Base-by-base conservation (phyloP, 2,329 filamentous ascomycete species). In the Botrytis tulipae region DNA sequence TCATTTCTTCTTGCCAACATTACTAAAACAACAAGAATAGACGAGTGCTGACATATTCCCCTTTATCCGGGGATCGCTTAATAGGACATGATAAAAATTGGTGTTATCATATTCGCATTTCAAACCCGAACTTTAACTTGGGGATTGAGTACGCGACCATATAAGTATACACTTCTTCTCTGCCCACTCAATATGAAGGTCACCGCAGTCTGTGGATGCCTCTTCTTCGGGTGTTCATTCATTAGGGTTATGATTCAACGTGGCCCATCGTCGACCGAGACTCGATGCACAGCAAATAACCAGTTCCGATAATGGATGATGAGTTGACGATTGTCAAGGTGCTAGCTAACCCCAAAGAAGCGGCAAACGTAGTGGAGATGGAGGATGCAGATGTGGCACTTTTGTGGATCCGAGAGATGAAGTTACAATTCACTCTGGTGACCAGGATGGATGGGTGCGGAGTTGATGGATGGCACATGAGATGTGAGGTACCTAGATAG, bases 81-180 rank as follows among this genome's bases (percentile, higher is more conserved):
- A 74, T 74, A 74, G 74, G 74, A 75, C 72, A 60, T 73, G 72
- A 71, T 75, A 42, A 74, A 59, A 25, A 32, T 54, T 72, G 40
- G 51, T 68, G 32, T 74, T 68, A 65, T 59, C 35, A 62, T 70
- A n/a, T 40, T 62, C 37, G 66, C 48, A 32, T 32, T 22, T 37
- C 18, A 32, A 42, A 22, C 40, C 20, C 42, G 18, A 42, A 42
- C 3, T 59, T 57, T 42, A 42, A 37, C 9, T 40, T 40, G 46
- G 59, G 57, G 25, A 25, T 57, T 42, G n/a, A n/a, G 66, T 25
- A 65, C 37, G 69, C 69, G 42, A 51, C 22, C 60, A 71, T 44
- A 57, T 32, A 57, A 69, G 66, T 69, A 69, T 69, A 71, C 60
- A 65, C 37, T 71, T 71, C 57, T 65, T 48, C 57, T 71, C 57